Evolutionary conservation across 2,329 filamentous ascomycete species (phyloP), one percentile per base, ranked within the genome.

Genomic region (Clathrospora elynae): DNA sequence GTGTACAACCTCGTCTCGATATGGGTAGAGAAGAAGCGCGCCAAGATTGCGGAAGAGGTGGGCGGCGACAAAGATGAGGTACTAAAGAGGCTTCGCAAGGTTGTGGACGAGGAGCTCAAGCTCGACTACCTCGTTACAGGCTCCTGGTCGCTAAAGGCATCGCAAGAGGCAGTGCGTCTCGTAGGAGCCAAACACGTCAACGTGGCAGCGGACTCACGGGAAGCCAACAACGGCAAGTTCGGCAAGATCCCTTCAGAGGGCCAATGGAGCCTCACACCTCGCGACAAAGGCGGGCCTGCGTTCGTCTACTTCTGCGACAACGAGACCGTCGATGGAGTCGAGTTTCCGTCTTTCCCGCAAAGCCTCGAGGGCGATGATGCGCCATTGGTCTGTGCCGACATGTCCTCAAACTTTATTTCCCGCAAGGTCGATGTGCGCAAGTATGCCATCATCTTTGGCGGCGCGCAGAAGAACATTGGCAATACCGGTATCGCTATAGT

Each of bases 401-500:
- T 97, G 88, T 87, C 82, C 32, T 96, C 89, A 46, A 97, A 96
- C 71, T 96, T 97, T 66, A 83, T 97, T 36, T 90, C 88, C 32
- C 78, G 90, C 29, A 80, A 79, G 50, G 80, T 96, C 16, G 85
- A 91, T 22, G 80, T 95, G 33, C 78, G 76, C 56, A 91, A 93
- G 65, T 95, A 86, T 72, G 86, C 85, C 1, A 76, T 86, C 55
- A 87, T 97, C 65, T 96, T 96, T 74, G 95, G 80, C 50, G 90
- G 91, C 32, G 90, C 91, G 0, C 92, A 96, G 69, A 96, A 97
- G 81, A 96, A 97, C 72, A 79, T 96, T 8, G 92, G 91, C 18
- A 83, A 82, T 3, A 85, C 92, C 1, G 92, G 92, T 46, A 81
- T 97, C 47, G 93, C 92, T 5, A 87, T 96, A 18, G 86, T 87